Conservation (phyloP, 768 basidiomycete species). For the Clitopilus hobsonii region DNA sequence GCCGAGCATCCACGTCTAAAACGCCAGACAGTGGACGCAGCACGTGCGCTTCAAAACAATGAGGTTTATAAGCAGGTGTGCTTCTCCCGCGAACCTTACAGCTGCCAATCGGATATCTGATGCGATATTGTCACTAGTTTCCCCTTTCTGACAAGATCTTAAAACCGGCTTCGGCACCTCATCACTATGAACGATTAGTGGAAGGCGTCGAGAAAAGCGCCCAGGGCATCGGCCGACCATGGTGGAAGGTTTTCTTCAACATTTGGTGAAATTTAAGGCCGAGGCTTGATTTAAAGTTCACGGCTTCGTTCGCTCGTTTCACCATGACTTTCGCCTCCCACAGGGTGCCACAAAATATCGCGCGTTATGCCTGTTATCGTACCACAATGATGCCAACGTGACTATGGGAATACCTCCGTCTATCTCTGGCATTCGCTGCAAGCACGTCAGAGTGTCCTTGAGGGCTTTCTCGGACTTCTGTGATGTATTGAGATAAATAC, state of each 20-base stretch:
- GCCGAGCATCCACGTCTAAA: constrained; percentile 68
- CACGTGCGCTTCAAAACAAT: constrained; percentile 50
- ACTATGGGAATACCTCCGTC: not conserved
- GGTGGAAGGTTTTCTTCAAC: constrained; percentile 82
- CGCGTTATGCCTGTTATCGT: not conserved
- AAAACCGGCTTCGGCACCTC: constrained; percentile 65
- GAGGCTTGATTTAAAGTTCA: too few species aligned
- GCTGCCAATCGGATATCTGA: constrained; percentile 9
- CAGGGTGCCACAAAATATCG: not conserved
- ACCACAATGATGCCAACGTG: not conserved
- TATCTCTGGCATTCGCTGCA: not conserved
- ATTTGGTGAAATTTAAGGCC: constrained; percentile 73
- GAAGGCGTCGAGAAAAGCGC: constrained; percentile 75
- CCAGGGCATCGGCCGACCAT: constrained; percentile 70
- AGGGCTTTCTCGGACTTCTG: not conserved
- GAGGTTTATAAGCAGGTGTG: constrained; percentile 54
- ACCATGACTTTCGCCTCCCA: not conserved
- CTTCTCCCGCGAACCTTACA: constrained; percentile 28
- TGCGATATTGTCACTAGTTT: constrained; percentile 42
- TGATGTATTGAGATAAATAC: too few species aligned
- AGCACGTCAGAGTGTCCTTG: too few species aligned
- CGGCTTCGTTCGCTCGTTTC: not conserved
- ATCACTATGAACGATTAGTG: constrained; percentile 67
- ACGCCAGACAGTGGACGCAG: constrained; percentile 52
- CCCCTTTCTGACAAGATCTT: constrained; percentile 59